phyloP scores from a whole-genome alignment of 2,329 filamentous ascomycete genomes.

The Epichloe glyceriae region DNA sequence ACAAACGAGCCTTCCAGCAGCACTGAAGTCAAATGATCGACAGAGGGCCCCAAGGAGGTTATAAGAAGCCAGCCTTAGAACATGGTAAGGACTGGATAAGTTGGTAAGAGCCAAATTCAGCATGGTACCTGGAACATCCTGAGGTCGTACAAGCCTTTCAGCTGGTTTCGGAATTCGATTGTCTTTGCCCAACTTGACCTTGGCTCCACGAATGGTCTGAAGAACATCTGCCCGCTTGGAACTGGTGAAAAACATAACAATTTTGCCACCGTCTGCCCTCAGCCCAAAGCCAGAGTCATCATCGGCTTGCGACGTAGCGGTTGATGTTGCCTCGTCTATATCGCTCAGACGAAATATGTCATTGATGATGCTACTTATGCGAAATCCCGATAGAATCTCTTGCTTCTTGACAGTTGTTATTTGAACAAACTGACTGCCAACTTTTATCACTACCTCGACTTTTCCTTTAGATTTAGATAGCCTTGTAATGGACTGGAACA shows the following conservation, averaged over 20 bases:
- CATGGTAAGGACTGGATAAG: conserved; percentile 46
- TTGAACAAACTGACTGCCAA: conserved; percentile 57
- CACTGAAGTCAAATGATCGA: conserved; percentile 53
- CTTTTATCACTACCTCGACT: conserved; percentile 55
- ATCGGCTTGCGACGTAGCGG: conserved; percentile 44
- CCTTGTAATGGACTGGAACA: conserved; percentile 51
- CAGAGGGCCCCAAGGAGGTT: conserved; percentile 55
- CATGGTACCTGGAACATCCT: conserved; percentile 57
- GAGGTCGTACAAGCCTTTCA: conserved; percentile 53
- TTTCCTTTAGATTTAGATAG: conserved; percentile 58
- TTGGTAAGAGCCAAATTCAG: conserved; percentile 56
- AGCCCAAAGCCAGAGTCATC: conserved; percentile 56
- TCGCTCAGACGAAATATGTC: conserved; percentile 57
- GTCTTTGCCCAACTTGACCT: conserved; percentile 52
- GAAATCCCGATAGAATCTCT: conserved; percentile 50
- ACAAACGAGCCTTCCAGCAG: conserved; percentile 47
- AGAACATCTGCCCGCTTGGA: conserved; percentile 50
- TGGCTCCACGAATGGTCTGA: conserved; percentile 48
- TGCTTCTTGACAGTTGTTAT: conserved; percentile 57
- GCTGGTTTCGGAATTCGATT: conserved; percentile 45
- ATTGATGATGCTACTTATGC: conserved; percentile 51
- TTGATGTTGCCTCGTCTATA: conserved; percentile 49
- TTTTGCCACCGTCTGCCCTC: conserved; percentile 54
- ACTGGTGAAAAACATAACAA: conserved; percentile 60
- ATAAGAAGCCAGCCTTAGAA: conserved; percentile 50